These are phyloP conservation scores for Phytopythium vexans DNA, from an alignment of 352 stramenopile species.

Conservation along the genomic window DNA sequence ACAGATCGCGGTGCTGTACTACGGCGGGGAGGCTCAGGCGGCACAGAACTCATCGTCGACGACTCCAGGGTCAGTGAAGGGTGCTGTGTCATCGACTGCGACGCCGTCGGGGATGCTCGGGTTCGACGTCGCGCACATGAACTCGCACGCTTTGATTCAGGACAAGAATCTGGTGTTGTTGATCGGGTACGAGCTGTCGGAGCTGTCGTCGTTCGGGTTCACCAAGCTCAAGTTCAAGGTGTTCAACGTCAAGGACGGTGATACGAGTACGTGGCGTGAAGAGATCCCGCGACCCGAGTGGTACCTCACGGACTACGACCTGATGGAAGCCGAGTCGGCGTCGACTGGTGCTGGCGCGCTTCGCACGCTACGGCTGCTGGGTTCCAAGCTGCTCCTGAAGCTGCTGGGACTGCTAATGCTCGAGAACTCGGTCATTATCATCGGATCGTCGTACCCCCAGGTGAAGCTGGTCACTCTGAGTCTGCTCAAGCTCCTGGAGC, in stretches of 20 bases:
- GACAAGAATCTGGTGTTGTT: conserved; percentile 62
- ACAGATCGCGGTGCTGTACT: conserved; percentile 75
- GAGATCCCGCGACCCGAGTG: conserved; percentile 73
- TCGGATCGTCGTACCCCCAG: conserved; percentile 65
- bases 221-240: conserved; percentile 65
- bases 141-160: conserved; percentile 72
- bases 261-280: conserved; percentile 53
- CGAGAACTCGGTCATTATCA: conserved; percentile 73
- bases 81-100: conserved; percentile 2
- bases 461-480: conserved; percentile 75
- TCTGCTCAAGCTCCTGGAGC: conserved; percentile 65
- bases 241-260: conserved; percentile 45
- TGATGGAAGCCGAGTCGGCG: conserved; percentile 41
- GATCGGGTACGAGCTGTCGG: conserved; percentile 45
- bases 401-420: conserved; percentile 63
- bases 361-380: conserved; percentile 57
- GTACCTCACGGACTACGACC: conserved; percentile 65
- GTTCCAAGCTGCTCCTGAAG: conserved; percentile 71
- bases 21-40: conserved; percentile 12
- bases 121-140: conserved; percentile 78
- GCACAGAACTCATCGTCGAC: conserved; percentile 12
- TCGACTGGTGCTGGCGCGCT: conserved; percentile 37
- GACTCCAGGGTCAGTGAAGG: conserved; percentile 17
- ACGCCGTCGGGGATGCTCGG: conserved; percentile 49
- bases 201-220: conserved; percentile 26